phyloP scores from a whole-genome alignment of 2,329 filamentous ascomycete species.

The Aspergillus carbonarius region DNA sequence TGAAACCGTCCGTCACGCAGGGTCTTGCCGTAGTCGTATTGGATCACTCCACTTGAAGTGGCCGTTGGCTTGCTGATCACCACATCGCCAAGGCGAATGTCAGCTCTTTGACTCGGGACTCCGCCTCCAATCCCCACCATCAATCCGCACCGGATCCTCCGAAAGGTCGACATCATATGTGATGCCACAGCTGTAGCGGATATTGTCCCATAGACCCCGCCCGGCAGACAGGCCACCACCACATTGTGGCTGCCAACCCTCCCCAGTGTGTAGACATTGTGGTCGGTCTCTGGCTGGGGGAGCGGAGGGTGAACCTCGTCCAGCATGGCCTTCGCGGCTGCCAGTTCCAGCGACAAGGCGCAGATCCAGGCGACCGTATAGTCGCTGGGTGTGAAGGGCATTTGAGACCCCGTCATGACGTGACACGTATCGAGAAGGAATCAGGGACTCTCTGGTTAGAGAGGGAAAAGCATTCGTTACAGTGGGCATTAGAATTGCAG shows the following conservation, averaged over 20 bases:
- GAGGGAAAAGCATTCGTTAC: too few relatives aligned
- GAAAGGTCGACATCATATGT: conserved; percentile 27
- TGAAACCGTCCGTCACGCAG: not conserved
- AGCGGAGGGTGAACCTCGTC: conserved; percentile 26
- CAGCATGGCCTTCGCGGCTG: conserved; percentile 27
- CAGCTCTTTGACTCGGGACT: conserved; percentile 16
- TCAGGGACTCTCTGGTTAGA: too few relatives aligned
- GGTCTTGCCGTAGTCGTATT: conserved; percentile 3
- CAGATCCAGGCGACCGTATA: conserved; percentile 38
- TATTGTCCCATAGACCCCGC: conserved; percentile 18
- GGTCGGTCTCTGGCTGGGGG: conserved; percentile 12
- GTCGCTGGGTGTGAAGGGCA: not conserved
- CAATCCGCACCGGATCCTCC: conserved; percentile 19
- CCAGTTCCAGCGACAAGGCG: conserved; percentile 29
- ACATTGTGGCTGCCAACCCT: conserved; percentile 24
- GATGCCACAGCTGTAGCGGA: conserved; percentile 21
- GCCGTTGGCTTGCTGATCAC: conserved; percentile 19
- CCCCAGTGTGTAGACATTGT: conserved; percentile 27
- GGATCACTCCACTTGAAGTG: not conserved
- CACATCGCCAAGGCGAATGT: conserved; percentile 24
- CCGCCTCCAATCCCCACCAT: conserved; percentile 33
- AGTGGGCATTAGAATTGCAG: too few relatives aligned
- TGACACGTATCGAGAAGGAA: too few relatives aligned
- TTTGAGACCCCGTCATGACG: too few relatives aligned
- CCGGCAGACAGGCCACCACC: conserved; percentile 25